phyloP scores from a whole-genome alignment of 345 rosid genomes.

The Melaleuca quinquenervia region DNA sequence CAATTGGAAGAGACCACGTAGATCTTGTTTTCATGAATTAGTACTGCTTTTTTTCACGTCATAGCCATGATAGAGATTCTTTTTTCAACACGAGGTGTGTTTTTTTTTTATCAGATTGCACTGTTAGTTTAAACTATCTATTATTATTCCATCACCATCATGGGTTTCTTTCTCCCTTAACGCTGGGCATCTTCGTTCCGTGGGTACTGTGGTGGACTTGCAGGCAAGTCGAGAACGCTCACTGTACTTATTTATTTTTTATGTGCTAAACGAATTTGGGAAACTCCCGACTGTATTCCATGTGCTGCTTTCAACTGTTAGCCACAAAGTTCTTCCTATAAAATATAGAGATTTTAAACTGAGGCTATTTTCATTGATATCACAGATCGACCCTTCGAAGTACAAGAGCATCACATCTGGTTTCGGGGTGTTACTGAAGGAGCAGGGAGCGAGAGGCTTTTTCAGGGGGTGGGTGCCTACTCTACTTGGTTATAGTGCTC shows the following conservation, averaged over 20 bases:
- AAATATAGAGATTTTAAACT: neutral
- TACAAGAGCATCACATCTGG: constrained; percentile 95
- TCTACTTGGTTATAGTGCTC: constrained; percentile 93
- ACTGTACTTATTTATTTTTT: neutral
- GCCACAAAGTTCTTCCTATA: neutral
- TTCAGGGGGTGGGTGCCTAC: constrained; percentile 99
- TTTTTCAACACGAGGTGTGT: neutral
- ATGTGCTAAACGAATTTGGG: neutral
- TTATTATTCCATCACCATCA: neutral
- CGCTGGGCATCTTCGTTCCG: neutral
- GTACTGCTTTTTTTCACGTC: neutral
- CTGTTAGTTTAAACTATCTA: neutral
- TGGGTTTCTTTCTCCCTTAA: neutral
- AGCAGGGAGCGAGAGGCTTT: constrained; percentile 87
- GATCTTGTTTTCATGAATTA: neutral
- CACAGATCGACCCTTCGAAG: constrained; percentile 86
- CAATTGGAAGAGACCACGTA: neutral
- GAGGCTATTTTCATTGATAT: neutral
- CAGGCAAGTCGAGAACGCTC: neutral
- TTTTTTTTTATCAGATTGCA: neutral
- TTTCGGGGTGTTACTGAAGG: constrained; percentile 76
- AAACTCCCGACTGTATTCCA: neutral
- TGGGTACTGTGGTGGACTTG: neutral
- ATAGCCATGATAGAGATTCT: neutral
- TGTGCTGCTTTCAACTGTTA: neutral